Conservation (phyloP, 1,139 yeast genomes). For the Magnusiomyces fungicola region DNA sequence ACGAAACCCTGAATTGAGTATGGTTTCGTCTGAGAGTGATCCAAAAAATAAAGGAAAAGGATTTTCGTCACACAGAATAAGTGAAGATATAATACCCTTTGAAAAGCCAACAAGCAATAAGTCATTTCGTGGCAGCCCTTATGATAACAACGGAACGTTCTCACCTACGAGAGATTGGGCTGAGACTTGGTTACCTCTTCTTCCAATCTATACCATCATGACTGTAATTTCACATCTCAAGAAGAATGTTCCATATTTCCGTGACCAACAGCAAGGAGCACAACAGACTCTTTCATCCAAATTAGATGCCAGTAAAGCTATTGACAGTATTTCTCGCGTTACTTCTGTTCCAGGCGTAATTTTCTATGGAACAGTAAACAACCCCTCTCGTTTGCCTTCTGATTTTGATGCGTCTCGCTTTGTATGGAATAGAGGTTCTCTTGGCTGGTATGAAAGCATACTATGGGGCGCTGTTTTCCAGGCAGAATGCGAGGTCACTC, state of each 20-base stretch:
- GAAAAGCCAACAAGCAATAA: not conserved
- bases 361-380: constrained; percentile 6
- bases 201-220: constrained; percentile 16
- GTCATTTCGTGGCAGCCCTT: not conserved
- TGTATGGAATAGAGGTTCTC: constrained; percentile 53
- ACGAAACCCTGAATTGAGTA: constrained; percentile 8
- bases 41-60: constrained; percentile 13
- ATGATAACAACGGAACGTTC: constrained; percentile 5
- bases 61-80: not conserved
- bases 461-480: constrained; percentile 61
- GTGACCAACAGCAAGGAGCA: constrained; percentile 2
- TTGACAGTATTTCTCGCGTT: constrained; percentile 22
- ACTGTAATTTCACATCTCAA: constrained; percentile 10
- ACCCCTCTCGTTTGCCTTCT: constrained; percentile 18
- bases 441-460: constrained; percentile 72
- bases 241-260: constrained; percentile 12
- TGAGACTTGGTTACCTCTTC: constrained; percentile 16
- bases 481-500: constrained; percentile 31
- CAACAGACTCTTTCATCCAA: constrained; percentile 12
- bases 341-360: constrained; percentile 18
- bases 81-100: not conserved
- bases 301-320: constrained; percentile 23
- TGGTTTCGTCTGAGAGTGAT: constrained; percentile 1
- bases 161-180: constrained; percentile 11
- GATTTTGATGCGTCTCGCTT: constrained; percentile 46